phyloP scores from a whole-genome alignment of 108 stramenopile species.

The Poteriospumella lacustris region DNA sequence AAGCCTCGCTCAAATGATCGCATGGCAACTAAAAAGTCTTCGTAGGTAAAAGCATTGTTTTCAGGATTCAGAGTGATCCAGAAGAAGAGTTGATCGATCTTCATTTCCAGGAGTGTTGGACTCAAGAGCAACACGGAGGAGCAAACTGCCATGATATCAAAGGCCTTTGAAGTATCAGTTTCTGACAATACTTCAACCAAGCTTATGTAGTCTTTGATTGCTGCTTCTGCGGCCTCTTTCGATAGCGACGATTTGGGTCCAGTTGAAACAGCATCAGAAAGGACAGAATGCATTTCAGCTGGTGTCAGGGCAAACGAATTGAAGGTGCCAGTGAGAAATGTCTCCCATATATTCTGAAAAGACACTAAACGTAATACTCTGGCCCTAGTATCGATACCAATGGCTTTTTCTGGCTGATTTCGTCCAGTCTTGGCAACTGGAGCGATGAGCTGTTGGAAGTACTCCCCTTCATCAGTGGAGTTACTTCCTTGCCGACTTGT shows the following conservation, averaged over 20 bases:
- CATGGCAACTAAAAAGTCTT: constrained; percentile 2
- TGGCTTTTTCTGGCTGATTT: too few relatives aligned
- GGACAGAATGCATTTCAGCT: background rate
- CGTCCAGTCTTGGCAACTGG: too few relatives aligned
- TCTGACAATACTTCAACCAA: background rate
- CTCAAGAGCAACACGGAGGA: constrained; percentile 4
- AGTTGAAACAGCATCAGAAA: background rate
- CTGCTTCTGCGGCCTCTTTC: background rate
- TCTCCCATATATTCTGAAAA: background rate
- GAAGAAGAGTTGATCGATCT: background rate
- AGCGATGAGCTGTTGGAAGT: too few relatives aligned
- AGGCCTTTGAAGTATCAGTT: background rate
- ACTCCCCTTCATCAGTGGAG: too few relatives aligned
- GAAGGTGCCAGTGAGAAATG: background rate
- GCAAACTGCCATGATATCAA: constrained; percentile 27
- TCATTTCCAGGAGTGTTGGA: background rate
- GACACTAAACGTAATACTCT: too few relatives aligned
- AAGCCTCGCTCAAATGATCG: constrained; percentile 27
- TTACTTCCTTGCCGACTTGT: too few relatives aligned
- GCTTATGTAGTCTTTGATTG: constrained; percentile 13
- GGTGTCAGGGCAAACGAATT: background rate
- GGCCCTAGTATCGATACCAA: too few relatives aligned
- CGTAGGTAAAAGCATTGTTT: constrained; percentile 2
- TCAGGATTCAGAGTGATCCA: constrained; percentile 13
- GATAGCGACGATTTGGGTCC: background rate